Percentiles rank a stretch among this genome's conserved stretches.
These are phyloP conservation scores for Gossypium gossypioides DNA, from an alignment of 441 rosid species.

Conservation along the genomic window DNA sequence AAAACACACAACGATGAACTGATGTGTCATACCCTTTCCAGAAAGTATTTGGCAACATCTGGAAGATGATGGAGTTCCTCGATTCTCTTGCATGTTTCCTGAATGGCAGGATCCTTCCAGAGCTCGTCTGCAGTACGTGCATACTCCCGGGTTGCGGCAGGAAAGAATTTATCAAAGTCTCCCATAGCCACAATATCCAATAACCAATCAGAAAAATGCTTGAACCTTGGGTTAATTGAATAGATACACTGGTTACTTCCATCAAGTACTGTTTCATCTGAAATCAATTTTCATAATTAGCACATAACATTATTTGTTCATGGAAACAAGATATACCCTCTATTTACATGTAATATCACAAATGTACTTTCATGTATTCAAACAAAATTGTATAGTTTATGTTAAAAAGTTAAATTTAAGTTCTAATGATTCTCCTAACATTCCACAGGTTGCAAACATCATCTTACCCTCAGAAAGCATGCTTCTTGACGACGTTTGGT, in stretches of 20 bases:
- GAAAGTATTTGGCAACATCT: slow-evolving; percentile 36
- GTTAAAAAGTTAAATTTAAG: not conserved
- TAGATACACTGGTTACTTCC: slow-evolving; percentile 21
- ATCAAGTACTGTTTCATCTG: slow-evolving; percentile 20
- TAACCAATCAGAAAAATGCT: slow-evolving; percentile 43
- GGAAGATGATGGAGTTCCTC: slow-evolving; percentile 33
- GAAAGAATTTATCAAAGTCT: slow-evolving; percentile 42
- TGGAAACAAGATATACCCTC: not conserved
- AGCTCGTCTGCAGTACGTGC: slow-evolving; percentile 39
- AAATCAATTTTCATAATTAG: slow-evolving; percentile 13
- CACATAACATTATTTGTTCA: not conserved
- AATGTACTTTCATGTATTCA: not conserved
- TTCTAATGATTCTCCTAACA: not conserved
- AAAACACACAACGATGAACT: not conserved
- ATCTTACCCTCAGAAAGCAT: not conserved
- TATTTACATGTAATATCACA: not conserved
- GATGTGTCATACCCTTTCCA: slow-evolving; percentile 26
- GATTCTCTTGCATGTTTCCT: slow-evolving; percentile 38
- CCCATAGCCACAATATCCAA: slow-evolving; percentile 42
- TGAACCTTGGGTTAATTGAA: slow-evolving; percentile 33
- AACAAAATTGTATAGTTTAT: too few relatives aligned
- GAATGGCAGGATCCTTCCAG: slow-evolving; percentile 41
- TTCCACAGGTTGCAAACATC: not conserved
- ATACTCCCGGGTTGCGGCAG: slow-evolving; percentile 46
- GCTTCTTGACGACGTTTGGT: not conserved